Base-by-base conservation (phyloP, 129 eudicot species). In the Sambucus nigra region DNA sequence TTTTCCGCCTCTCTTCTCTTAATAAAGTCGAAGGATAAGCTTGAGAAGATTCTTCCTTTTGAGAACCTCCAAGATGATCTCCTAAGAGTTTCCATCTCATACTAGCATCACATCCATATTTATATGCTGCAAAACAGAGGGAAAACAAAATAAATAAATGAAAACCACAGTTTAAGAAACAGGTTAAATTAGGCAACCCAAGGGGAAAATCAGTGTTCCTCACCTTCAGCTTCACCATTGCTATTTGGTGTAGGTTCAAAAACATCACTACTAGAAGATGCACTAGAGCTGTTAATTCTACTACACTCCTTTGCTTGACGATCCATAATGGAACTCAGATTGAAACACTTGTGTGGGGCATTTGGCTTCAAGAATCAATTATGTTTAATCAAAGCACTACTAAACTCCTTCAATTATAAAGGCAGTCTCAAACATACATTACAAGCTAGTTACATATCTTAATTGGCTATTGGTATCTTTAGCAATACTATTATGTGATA, bases 231-330 rank as follows among this genome's bases (percentile, higher is more conserved):
- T 59, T 69, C 65, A 83, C 87, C 83, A 73, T 79, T 79, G 52
- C 65, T 78, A 25, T 51, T 71, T 69, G 78, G 65, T 49, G 67
- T 19, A 29, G 87, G 81, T 56, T 83, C 87, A 64, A 79, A 83
- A 42, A 79, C 70, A 55, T 78, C 94, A 26, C 75, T 62, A 46
- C 59, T 65, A 23, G 63, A 55, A 22, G 76, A 48, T 55, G 78
- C 42, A 53, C 40, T 12, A 57, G 71, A 55, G 61, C 64, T 33
- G 61, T 69, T 72, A 28, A 24, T 38, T 58, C 74, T 76, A 51
- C 55, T 64, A 66, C 32, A 51, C 8, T 70, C 80, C 42, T 59
- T 69, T 46, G 20, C 61, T 55, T 53, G 70, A 14, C 54, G 65
- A 47, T 80, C 87, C 87, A 80, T 75, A 17, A 26, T 59, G 35